Conservation (phyloP, 164 flowering plant genomes). For the Aristolochia californica region DNA sequence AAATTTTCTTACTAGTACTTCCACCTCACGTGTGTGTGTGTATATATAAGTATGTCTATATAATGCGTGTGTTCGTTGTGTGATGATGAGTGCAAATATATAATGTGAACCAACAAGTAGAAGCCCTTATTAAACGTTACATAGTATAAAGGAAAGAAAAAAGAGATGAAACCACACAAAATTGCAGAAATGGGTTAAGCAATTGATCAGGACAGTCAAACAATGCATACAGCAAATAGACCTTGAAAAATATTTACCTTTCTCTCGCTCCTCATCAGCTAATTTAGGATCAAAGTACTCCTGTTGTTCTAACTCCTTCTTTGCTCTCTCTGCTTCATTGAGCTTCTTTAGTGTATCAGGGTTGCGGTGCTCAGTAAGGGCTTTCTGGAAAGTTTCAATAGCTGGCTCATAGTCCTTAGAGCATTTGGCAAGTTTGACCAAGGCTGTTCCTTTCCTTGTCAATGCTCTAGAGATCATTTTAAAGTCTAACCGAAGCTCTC, state of each 20-base stretch:
- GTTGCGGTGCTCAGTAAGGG: slow-evolving; percentile 92
- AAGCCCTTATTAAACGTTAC: too few species aligned
- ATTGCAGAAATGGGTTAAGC: too few species aligned
- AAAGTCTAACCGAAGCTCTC: slow-evolving; percentile 83
- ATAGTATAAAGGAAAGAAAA: too few species aligned
- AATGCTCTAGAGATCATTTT: slow-evolving; percentile 94
- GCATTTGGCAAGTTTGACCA: slow-evolving; percentile 75
- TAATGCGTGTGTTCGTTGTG: too few species aligned
- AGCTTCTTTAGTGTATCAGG: slow-evolving; percentile 89
- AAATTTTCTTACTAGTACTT: too few species aligned
- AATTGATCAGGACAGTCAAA: too few species aligned
- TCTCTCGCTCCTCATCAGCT: slow-evolving; percentile 96
- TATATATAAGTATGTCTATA: too few species aligned
- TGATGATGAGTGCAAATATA: too few species aligned
- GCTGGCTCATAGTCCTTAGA: slow-evolving; percentile 91
- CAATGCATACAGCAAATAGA: too few species aligned
- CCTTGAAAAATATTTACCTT: slow-evolving; percentile 36
- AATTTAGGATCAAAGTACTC: slow-evolving; percentile 78
- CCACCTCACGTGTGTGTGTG: too few species aligned
- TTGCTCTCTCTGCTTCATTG: slow-evolving; percentile 93
- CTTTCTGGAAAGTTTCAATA: slow-evolving; percentile 90
- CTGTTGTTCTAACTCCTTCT: slow-evolving; percentile 87
- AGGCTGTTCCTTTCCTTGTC: slow-evolving; percentile 90
- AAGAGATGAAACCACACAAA: too few species aligned
- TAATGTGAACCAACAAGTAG: too few species aligned